These are phyloP conservation scores for Hericium erinaceus DNA, from an alignment of 768 basidiomycete species.

Conservation along the genomic window DNA sequence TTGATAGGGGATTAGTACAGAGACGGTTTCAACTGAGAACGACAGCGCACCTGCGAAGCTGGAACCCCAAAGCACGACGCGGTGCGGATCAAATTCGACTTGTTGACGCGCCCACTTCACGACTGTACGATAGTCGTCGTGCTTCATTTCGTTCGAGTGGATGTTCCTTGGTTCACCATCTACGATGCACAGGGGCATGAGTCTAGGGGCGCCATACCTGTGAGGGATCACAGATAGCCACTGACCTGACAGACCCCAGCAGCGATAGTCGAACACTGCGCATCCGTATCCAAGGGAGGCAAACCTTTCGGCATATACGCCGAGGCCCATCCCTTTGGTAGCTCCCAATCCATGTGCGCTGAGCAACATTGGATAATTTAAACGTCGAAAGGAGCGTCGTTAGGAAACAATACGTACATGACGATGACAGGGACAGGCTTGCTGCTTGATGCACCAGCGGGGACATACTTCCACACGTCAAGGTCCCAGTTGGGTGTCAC, in stretches of 20 bases:
- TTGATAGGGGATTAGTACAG: not conserved
- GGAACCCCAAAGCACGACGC: slow-evolving; percentile 27
- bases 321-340: slow-evolving; percentile 25
- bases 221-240: not conserved
- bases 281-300: slow-evolving; percentile 23
- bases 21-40: not conserved
- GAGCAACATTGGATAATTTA: not conserved
- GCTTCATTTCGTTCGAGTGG: slow-evolving; percentile 23
- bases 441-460: slow-evolving; percentile 3
- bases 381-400: not conserved
- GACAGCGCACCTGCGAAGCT: slow-evolving; percentile 22
- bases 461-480: slow-evolving; percentile 27
- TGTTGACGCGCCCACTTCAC: slow-evolving; percentile 24
- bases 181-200: not conserved
- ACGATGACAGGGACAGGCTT: slow-evolving; percentile 20
- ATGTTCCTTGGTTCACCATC: slow-evolving; percentile 17
- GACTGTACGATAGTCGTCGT: slow-evolving; percentile 29
- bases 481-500: slow-evolving; percentile 23
- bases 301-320: slow-evolving; percentile 23
- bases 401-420: slow-evolving; percentile 15
- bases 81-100: slow-evolving; percentile 22
- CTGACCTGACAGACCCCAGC: slow-evolving; percentile 28
- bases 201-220: not conserved
- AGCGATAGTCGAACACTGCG: slow-evolving; percentile 30
- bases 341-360: slow-evolving; percentile 28